A percentile compares a stretch with the other conserved stretches of the same genome.
Conservation (phyloP, 306 rosid genomes). For the Mimosa bimucronata region DNA sequence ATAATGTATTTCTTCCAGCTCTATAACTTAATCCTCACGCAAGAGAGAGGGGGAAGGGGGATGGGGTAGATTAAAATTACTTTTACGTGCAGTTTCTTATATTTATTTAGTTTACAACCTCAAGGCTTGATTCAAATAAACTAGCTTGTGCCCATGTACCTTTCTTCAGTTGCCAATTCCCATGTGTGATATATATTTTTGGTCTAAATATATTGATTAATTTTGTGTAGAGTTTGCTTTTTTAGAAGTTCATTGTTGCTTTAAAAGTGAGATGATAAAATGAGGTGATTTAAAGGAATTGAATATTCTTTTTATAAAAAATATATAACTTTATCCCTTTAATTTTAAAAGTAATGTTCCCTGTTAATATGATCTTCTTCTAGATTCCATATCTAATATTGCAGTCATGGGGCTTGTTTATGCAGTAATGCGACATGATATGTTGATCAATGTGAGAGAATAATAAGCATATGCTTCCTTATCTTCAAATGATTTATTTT, state of each 20-base stretch:
- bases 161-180: not conserved
- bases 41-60: not conserved
- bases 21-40: slow-evolving; percentile 11
- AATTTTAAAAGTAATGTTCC: slow-evolving; percentile 10
- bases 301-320: slow-evolving; percentile 43
- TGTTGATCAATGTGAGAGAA: slow-evolving; percentile 10
- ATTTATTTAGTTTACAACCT: too few species aligned
- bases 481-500: slow-evolving; percentile 21
- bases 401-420: not conserved
- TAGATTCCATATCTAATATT: slow-evolving; percentile 39
- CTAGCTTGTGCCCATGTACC: not conserved
- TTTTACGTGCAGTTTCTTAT: too few species aligned
- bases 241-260: not conserved
- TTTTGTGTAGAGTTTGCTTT: not conserved
- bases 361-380: slow-evolving; percentile 14
- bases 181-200: not conserved
- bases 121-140: not conserved
- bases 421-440: slow-evolving; percentile 32
- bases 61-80: not conserved
- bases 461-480: not conserved
- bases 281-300: not conserved
- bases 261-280: not conserved
- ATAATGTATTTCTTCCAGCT: slow-evolving; percentile 18
- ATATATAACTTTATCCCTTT: slow-evolving; percentile 24
- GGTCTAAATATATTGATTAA: not conserved